Base-by-base conservation (phyloP, 371 early-diverging fungal genomes). In the Syncephalastrum racemosum region DNA sequence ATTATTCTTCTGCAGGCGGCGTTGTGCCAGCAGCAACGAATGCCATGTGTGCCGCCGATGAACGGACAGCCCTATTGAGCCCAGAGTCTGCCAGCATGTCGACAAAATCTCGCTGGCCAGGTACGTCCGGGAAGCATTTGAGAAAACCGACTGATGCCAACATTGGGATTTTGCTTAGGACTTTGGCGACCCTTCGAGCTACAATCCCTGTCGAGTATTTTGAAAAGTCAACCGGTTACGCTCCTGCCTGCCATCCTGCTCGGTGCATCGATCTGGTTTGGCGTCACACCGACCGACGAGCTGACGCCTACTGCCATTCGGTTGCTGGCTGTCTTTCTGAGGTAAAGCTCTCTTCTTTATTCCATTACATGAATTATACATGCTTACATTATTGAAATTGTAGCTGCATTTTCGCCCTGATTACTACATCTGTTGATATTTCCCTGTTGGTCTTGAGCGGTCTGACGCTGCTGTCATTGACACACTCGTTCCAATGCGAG, bases 341-440 rank as follows among this genome's bases (percentile, higher is more conserved):
- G 80, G 80, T 76, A 62, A 19, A 27, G 15, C 14, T 51, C 13
- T 12, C 39, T 42, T 14, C 22, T 40, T 22, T 45, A n/a, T 19
- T 14, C 23, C n/a, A 1, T 13, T 14, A 14, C 23, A 16, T 1
- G 46, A n/a, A 36, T 31, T 12, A 22, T 22, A 50, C 23, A n/a
- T 14, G 14, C 14, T 51, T 19, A 41, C 18, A 48, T 49, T 47
- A 44, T 36, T 61, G 64, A 52, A 49, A 61, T 52, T 46, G 7
- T 61, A 83, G 83, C 20, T 81, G 83, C 47, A 81, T 88, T 47
- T 64, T 80, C 67, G 85, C 85, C 4, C 55, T 88, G 25, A 70
- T 88, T 23, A 79, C 82, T 0, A 80, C 84, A 15, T 66, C 73
- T 49, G 74, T 84, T 53, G 74, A 80, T 51, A 80, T 83, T 56